phyloP scores from a whole-genome alignment of 108 stramenopile genomes.

The Cyclotella sp. region DNA sequence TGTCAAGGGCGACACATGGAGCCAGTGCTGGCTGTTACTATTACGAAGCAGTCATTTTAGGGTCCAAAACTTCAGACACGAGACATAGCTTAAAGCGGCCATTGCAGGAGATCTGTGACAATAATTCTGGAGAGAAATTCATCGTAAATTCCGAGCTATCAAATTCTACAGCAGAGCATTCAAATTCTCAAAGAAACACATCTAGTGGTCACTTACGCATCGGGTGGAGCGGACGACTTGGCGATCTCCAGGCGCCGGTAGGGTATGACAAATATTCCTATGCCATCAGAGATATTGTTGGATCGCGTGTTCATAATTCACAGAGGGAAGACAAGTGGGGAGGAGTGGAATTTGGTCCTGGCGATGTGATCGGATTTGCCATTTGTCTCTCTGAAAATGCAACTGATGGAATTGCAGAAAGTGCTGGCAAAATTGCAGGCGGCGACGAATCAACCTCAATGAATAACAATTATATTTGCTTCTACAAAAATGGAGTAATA shows the following conservation, averaged over 20 bases:
- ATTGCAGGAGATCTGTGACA: background rate
- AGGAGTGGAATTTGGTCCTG: slow-evolving; percentile 73
- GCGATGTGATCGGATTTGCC: slow-evolving; percentile 93
- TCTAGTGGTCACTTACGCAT: slow-evolving; percentile 72
- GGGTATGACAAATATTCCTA: slow-evolving; percentile 95
- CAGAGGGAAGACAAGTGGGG: slow-evolving; percentile 84
- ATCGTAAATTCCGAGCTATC: background rate
- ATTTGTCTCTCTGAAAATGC: slow-evolving; percentile 59
- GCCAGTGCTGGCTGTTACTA: slow-evolving; percentile 63
- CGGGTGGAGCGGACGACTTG: slow-evolving; percentile 88
- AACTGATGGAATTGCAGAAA: background rate
- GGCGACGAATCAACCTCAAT: slow-evolving; percentile 12
- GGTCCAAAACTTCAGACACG: slow-evolving; percentile 20
- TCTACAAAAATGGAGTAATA: slow-evolving; percentile 92
- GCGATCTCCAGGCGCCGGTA: slow-evolving; percentile 94
- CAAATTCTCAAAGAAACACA: slow-evolving; percentile 2
- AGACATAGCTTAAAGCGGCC: background rate
- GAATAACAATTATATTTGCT: slow-evolving; percentile 72
- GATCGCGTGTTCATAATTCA: slow-evolving; percentile 74
- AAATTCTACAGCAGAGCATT: slow-evolving; percentile 32
- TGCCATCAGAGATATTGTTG: slow-evolving; percentile 87
- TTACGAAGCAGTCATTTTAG: slow-evolving; percentile 69
- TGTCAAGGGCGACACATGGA: slow-evolving; percentile 83
- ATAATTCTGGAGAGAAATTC: background rate
- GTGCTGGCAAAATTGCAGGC: slow-evolving; percentile 1